Evolutionary conservation across 768 basidiomycete species (phyloP).

Genomic region (Tylopilus balloui): DNA sequence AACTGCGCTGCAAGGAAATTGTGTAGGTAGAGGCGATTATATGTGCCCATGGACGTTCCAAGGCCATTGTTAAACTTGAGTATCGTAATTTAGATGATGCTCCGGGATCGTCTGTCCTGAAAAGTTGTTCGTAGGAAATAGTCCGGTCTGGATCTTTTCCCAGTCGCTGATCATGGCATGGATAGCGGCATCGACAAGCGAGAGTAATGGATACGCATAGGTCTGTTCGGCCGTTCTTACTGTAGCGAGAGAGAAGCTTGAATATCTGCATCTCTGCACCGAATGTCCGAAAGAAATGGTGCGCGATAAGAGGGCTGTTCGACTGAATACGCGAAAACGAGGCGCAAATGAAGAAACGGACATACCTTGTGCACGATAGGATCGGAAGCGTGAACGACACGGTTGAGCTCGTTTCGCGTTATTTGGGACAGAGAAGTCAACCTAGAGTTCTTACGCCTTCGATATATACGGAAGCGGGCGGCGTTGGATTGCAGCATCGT

Average conservation of each 20-base stretch:
- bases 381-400: conserved; percentile 60
- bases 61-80: conserved; percentile 95
- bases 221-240: conserved; percentile 81
- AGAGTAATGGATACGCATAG: conserved; percentile 52
- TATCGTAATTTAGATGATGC: conserved; percentile 87
- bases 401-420: conserved; percentile 65
- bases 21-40: not conserved
- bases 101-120: conserved; percentile 50
- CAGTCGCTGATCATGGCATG: conserved; percentile 56
- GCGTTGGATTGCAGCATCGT: conserved; percentile 32
- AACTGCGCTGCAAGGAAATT: not conserved
- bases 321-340: conserved; percentile 36
- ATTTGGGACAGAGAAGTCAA: conserved; percentile 36
- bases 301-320: conserved; percentile 4
- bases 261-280: conserved; percentile 95
- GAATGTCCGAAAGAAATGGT: conserved; percentile 43
- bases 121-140: conserved; percentile 73
- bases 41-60: conserved; percentile 81
- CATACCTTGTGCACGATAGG: conserved; percentile 53
- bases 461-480: conserved; percentile 32
- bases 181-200: conserved; percentile 2
- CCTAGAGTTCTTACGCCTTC: conserved; percentile 45
- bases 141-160: conserved; percentile 91
- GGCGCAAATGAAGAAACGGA: conserved; percentile 24
- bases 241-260: conserved; percentile 93